Conservation (phyloP, 108 stramenopile genomes). For the Skeletonema potamos region DNA sequence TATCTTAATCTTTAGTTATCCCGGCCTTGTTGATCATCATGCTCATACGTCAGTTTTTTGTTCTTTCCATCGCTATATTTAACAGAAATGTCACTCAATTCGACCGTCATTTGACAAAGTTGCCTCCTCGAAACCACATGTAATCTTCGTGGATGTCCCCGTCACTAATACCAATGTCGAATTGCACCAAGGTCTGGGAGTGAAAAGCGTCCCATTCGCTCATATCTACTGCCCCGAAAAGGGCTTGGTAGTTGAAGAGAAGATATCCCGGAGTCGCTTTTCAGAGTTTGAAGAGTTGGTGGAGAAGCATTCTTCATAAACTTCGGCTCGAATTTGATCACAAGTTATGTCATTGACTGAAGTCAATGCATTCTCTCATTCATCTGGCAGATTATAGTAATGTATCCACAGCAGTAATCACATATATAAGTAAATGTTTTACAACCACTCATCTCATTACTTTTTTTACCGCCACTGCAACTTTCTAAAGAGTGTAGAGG, state of each 20-base stretch:
- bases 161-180: slow-evolving; percentile 62
- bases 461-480: neutral
- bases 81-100: slow-evolving; percentile 65
- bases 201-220: slow-evolving; percentile 55
- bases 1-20: no score
- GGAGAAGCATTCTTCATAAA: slow-evolving; percentile 18
- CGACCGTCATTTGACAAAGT: slow-evolving; percentile 53
- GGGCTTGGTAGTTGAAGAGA: slow-evolving; percentile 65
- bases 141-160: slow-evolving; percentile 74
- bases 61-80: no score
- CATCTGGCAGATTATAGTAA: neutral
- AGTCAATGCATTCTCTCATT: neutral
- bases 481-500: neutral
- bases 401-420: neutral
- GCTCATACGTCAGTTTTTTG: no score
- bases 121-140: slow-evolving; percentile 37
- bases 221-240: slow-evolving; percentile 67
- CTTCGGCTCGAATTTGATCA: neutral
- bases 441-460: neutral
- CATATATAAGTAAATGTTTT: slow-evolving; percentile 4
- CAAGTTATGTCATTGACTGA: neutral
- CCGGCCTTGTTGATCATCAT: no score
- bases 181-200: slow-evolving; percentile 71
- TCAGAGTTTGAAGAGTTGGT: slow-evolving; percentile 33
- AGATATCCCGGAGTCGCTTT: slow-evolving; percentile 46